These are phyloP conservation scores for Fusarium sp. DNA, from an alignment of 2,329 filamentous ascomycete species.

Conservation along the genomic window DNA sequence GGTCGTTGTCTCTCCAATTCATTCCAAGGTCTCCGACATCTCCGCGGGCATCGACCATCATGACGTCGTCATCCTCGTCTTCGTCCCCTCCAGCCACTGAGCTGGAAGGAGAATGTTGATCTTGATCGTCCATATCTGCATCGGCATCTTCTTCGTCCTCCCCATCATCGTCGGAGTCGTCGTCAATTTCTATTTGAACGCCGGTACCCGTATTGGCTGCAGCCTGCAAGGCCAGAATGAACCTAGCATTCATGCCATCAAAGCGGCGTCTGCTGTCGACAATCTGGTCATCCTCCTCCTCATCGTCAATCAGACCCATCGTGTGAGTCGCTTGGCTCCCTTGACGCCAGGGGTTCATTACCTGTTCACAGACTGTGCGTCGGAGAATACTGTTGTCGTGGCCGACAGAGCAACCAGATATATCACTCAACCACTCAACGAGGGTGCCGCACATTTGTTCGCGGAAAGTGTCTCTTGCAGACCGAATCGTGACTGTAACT, in stretches of 20 bases:
- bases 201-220: conserved; percentile 43
- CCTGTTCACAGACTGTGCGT: conserved; percentile 86
- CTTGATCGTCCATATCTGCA: conserved; percentile 54
- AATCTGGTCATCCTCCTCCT: conserved; percentile 60
- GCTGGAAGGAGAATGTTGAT: conserved; percentile 47
- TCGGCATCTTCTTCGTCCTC: conserved; percentile 53
- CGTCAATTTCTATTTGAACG: conserved; percentile 44
- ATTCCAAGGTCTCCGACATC: conserved; percentile 58
- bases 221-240: conserved; percentile 50
- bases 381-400: conserved; percentile 81
- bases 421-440: conserved; percentile 94
- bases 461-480: conserved; percentile 91
- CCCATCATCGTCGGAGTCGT: conserved; percentile 44
- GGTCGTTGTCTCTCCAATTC: conserved; percentile 65
- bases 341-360: conserved; percentile 86
- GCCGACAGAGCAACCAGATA: conserved; percentile 87
- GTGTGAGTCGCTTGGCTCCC: conserved; percentile 86
- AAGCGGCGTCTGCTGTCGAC: conserved; percentile 49
- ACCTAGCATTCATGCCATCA: conserved; percentile 48
- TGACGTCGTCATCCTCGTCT: conserved; percentile 64
- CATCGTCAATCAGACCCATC: conserved; percentile 52
- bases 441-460: conserved; percentile 99
- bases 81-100: conserved; percentile 53
- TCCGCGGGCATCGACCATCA: conserved; percentile 64
- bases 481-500: conserved; percentile 93